Percentiles rank a stretch among this genome's conserved stretches.
phyloP scores from a whole-genome alignment of 2,329 filamentous ascomycete genomes.

The Colletotrichum simmondsii region DNA sequence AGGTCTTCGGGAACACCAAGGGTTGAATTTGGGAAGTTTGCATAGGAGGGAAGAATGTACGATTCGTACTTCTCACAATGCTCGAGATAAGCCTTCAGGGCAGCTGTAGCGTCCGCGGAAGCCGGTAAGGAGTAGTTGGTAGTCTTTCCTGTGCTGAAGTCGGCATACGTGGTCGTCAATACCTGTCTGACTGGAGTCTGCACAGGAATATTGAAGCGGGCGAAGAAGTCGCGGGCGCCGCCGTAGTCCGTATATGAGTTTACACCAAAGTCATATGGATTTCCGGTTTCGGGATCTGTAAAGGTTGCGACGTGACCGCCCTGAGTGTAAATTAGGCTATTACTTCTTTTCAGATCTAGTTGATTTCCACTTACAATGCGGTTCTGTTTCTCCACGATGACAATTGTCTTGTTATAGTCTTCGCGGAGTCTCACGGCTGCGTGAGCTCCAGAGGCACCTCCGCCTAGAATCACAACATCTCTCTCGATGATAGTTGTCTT shows the following conservation, averaged over 20 bases:
- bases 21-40: slow-evolving; percentile 52
- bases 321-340: slow-evolving; percentile 39
- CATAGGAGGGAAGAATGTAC: slow-evolving; percentile 47
- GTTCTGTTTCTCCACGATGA: slow-evolving; percentile 48
- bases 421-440: slow-evolving; percentile 49
- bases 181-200: slow-evolving; percentile 38
- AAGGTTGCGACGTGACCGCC: slow-evolving; percentile 63
- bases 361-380: slow-evolving; percentile 41
- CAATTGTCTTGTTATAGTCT: slow-evolving; percentile 45
- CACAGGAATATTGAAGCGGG: slow-evolving; percentile 50
- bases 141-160: slow-evolving; percentile 48
- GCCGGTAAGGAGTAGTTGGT: slow-evolving; percentile 41
- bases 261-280: slow-evolving; percentile 48
- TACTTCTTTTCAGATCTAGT: not conserved
- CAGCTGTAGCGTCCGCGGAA: slow-evolving; percentile 36
- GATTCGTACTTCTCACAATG: slow-evolving; percentile 44
- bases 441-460: slow-evolving; percentile 49
- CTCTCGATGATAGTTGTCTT: slow-evolving; percentile 35
- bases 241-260: slow-evolving; percentile 50
- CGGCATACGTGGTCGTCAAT: slow-evolving; percentile 45
- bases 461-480: slow-evolving; percentile 50
- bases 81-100: slow-evolving; percentile 42
- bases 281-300: slow-evolving; percentile 50
- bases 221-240: slow-evolving; percentile 55
- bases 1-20: slow-evolving; percentile 44